phyloP scores from a whole-genome alignment of 768 basidiomycete genomes.

The Mycena chlorophos region DNA sequence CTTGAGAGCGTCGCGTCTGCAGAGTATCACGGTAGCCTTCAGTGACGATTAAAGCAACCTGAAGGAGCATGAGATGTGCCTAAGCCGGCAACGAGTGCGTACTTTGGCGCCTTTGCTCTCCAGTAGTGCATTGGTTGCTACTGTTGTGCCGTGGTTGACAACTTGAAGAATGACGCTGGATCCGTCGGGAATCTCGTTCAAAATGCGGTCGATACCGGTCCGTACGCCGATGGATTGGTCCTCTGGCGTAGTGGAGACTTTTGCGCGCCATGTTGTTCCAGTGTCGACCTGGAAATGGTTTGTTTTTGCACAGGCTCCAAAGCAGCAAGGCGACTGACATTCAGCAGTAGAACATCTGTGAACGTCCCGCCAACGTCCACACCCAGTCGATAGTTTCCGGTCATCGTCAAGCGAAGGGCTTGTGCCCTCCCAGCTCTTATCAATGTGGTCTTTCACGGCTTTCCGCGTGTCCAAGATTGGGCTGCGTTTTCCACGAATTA shows the following conservation, averaged over 20 bases:
- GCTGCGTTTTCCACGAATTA: too few species aligned
- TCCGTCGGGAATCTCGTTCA: slow-evolving; percentile 11
- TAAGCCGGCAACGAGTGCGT: not conserved
- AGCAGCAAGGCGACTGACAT: not conserved
- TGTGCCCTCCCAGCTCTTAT: not conserved
- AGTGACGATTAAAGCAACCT: slow-evolving; percentile 21
- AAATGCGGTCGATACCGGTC: slow-evolving; percentile 16
- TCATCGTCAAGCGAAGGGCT: not conserved
- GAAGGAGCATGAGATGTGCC: not conserved
- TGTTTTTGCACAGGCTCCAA: not conserved
- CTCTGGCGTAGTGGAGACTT: slow-evolving; percentile 17
- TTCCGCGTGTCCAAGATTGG: too few species aligned
- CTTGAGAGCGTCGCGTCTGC: slow-evolving; percentile 19
- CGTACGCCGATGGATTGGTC: slow-evolving; percentile 21
- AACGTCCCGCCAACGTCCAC: slow-evolving; percentile 21
- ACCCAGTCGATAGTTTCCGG: slow-evolving; percentile 9
- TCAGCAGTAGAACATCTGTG: slow-evolving; percentile 15
- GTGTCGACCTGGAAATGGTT: slow-evolving; percentile 1
- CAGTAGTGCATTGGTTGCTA: slow-evolving; percentile 25
- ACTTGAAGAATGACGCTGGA: slow-evolving; percentile 12
- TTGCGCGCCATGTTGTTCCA: slow-evolving; percentile 15
- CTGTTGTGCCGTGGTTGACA: slow-evolving; percentile 21
- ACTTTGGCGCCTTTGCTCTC: slow-evolving; percentile 21
- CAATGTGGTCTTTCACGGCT: not conserved
- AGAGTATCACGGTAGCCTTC: slow-evolving; percentile 24